These are phyloP conservation scores for Neofusicoccum sp. DNA, from an alignment of 2,329 filamentous ascomycete genomes.

Conservation along the genomic window DNA sequence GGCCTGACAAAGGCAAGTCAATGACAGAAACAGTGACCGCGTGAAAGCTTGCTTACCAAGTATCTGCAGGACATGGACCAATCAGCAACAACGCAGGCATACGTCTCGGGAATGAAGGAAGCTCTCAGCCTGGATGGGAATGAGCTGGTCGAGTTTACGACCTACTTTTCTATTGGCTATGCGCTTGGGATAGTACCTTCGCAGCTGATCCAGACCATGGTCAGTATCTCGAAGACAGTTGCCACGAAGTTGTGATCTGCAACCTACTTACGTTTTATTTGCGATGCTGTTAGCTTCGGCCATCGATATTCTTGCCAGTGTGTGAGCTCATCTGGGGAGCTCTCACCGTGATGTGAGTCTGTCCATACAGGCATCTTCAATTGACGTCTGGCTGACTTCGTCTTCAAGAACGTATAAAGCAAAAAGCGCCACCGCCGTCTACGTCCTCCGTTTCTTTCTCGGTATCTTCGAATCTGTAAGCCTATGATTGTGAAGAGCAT, in stretches of 20 bases:
- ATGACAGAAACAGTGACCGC: conserved; percentile 66
- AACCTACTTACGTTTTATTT: conserved; percentile 4
- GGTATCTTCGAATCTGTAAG: conserved; percentile 33
- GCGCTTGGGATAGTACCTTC: conserved; percentile 15
- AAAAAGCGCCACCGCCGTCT: not conserved
- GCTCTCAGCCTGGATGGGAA: conserved; percentile 23
- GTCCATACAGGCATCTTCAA: not conserved
- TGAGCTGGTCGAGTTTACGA: conserved; percentile 25
- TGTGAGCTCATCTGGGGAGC: conserved; percentile 23
- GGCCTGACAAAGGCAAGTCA: conserved; percentile 52
- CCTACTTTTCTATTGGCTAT: conserved; percentile 18
- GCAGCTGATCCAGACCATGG: conserved; percentile 22
- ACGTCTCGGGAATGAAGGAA: conserved; percentile 27
- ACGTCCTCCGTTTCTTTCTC: conserved; percentile 42
- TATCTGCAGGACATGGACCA: conserved; percentile 63
- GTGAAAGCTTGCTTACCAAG: conserved; percentile 37
- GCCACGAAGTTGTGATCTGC: conserved; percentile 21
- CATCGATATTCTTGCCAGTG: conserved; percentile 17
- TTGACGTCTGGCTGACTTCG: not conserved
- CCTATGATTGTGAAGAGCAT: too few species aligned
- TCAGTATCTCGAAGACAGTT: conserved; percentile 23
- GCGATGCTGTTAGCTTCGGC: conserved; percentile 9
- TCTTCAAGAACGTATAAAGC: not conserved
- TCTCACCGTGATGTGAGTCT: conserved; percentile 21
- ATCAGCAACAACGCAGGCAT: conserved; percentile 40